Evolutionary conservation across 1,284 basidiomycete species (phyloP), one percentile per base, ranked within the genome.

Genomic region (Clitocybe nebularis): DNA sequence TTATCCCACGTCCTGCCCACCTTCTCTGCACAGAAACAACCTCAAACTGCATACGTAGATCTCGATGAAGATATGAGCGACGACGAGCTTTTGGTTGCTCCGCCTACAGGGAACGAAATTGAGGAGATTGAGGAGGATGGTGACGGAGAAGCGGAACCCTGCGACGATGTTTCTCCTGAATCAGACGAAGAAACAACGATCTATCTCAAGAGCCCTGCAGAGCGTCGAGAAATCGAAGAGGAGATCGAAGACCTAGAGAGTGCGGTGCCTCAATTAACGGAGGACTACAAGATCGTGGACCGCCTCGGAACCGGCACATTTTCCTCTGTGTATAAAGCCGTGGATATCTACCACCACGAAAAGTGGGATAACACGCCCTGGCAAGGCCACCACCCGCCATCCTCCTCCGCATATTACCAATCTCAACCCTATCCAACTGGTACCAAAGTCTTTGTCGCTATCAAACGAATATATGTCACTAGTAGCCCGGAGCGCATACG

Each of bases 381-480:
- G 94, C 75, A 80, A 29, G 81, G 82, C 2, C 60, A 68, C 33
- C 83, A 85, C 53, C 76, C 71, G n/a, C 65, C 68, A 2, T 58
- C 66, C 8, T 82, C 79, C 14, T 80, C 79, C 14, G 78, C 80
- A 16, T 63, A 77, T 55, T 77, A 80, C 56, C 82, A 84, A 52
- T 75, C 75, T 3, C 51, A 58, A 30, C 61, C 65, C 30, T 67
- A 67, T 41, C 59, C 70, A 14, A 45, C 58, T 36, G 64, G 63
- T 22, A 60, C 63, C 33, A 81, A 78, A 49, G 79, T 88, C 11
- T 93, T 88, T 57, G 93, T 99, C 28, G 95, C 95, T 0, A 74
- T 99, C 56, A 99, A 99, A 70, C 81, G 94, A 54, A 98, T 99
- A 59, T 93, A 98, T 59, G 94, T 94, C 19, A 99, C 95, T 0